Evolutionary conservation across 495 filamentous ascomycete species (phyloP).

Genomic region (Penicillium mononematosum): DNA sequence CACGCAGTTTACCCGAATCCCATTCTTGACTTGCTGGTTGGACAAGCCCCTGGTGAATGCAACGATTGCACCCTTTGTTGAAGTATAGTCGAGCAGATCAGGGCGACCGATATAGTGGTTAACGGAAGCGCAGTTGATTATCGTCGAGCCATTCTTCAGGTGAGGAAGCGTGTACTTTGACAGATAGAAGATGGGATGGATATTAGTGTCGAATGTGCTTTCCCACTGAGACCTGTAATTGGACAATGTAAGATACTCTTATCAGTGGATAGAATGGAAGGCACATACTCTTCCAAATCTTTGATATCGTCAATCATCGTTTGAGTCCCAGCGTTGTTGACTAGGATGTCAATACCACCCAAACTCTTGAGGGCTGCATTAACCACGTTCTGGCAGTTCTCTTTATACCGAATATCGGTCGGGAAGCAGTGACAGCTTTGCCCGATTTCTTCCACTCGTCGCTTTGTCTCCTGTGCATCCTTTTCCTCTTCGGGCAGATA

Average conservation of each 20-base stretch:
- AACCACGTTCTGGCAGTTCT: slow-evolving; percentile 69
- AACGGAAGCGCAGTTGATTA: slow-evolving; percentile 79
- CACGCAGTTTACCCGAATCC: slow-evolving; percentile 76
- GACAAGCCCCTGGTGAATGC: slow-evolving; percentile 76
- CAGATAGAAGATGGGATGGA: slow-evolving; percentile 70
- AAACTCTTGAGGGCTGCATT: slow-evolving; percentile 62
- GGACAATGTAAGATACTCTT: background rate
- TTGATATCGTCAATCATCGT: slow-evolving; percentile 71
- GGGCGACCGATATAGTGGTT: slow-evolving; percentile 81
- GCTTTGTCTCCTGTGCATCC: slow-evolving; percentile 73
- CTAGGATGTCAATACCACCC: slow-evolving; percentile 70
- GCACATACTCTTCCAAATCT: slow-evolving; percentile 65
- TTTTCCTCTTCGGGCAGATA: slow-evolving; percentile 76
- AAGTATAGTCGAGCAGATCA: slow-evolving; percentile 82
- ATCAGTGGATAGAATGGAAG: background rate
- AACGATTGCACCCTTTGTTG: slow-evolving; percentile 77
- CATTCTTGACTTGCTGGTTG: slow-evolving; percentile 68
- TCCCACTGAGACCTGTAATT: slow-evolving; percentile 70
- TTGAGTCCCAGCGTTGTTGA: slow-evolving; percentile 80
- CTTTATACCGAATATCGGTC: slow-evolving; percentile 59
- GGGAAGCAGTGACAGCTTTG: slow-evolving; percentile 58
- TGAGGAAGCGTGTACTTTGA: slow-evolving; percentile 76
- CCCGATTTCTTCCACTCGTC: slow-evolving; percentile 63
- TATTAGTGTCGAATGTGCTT: slow-evolving; percentile 70
- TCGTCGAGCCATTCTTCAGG: slow-evolving; percentile 67